Percentiles rank a stretch among this genome's conserved stretches.
phyloP scores from a whole-genome alignment of 176 grass and related monocot genomes.

The Lolium rigidum region DNA sequence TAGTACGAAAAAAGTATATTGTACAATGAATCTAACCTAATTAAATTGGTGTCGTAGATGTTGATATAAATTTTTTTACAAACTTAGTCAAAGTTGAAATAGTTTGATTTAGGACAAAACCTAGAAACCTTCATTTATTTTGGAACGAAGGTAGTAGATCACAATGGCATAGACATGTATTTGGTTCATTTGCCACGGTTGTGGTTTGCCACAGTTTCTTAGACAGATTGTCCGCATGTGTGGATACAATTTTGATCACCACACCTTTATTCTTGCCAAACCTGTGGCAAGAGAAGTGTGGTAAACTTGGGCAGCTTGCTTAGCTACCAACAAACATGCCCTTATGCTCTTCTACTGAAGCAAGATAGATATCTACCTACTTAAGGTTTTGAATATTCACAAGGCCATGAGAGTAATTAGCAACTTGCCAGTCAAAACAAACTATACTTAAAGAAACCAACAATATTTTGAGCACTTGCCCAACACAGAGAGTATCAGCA shows the following conservation, averaged over 20 bases:
- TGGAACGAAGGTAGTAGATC: no score
- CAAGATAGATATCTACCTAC: slow-evolving; percentile 4
- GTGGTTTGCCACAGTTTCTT: not conserved
- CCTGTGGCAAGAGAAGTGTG: not conserved
- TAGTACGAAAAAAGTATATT: no score
- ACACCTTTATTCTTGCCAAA: no score
- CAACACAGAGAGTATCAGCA: not conserved
- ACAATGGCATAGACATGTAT: not conserved
- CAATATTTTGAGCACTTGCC: not conserved
- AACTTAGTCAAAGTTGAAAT: no score
- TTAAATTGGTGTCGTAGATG: no score
- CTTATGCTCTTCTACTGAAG: not conserved
- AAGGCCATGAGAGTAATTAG: not conserved
- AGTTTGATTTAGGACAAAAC: no score
- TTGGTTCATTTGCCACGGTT: not conserved
- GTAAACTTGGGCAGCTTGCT: not conserved
- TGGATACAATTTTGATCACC: not conserved
- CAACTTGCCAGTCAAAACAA: not conserved
- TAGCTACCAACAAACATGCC: not conserved
- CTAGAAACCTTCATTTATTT: no score
- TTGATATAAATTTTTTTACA: no score
- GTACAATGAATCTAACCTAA: no score
- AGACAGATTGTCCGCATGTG: not conserved
- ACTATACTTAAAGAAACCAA: not conserved
- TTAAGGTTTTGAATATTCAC: not conserved